These are phyloP conservation scores for Gigaspora rosea DNA, from an alignment of 192 early-diverging fungal species.

Conservation along the genomic window DNA sequence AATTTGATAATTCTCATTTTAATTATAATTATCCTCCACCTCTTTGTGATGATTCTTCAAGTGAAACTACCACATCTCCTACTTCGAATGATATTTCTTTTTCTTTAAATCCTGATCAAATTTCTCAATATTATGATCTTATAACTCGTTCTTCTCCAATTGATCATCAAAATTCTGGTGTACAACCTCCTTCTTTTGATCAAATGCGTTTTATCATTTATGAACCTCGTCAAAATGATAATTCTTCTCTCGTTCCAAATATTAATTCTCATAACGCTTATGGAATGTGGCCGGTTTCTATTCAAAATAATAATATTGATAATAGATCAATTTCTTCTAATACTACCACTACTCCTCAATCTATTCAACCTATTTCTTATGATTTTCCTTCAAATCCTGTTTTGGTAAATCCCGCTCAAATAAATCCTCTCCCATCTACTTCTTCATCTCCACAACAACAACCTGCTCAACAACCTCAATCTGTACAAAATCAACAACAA, in stretches of 20 bases:
- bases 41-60: conserved; percentile 12
- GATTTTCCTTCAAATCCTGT: conserved; percentile 1
- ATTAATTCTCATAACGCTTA: not conserved
- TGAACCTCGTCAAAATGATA: conserved; percentile 28
- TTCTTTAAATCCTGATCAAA: not conserved
- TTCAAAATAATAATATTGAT: not conserved
- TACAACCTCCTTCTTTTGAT: conserved; percentile 21
- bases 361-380: not conserved
- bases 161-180: not conserved
- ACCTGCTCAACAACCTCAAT: not conserved
- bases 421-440: conserved; percentile 10
- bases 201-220: conserved; percentile 35
- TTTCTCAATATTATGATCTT: conserved; percentile 2
- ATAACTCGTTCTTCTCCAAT: not conserved
- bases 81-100: not conserved
- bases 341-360: not conserved
- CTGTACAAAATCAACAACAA: conserved; percentile 28
- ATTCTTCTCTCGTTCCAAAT: not conserved
- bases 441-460: not conserved
- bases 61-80: conserved; percentile 1
- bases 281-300: not conserved
- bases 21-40: not conserved
- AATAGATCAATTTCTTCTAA: conserved; percentile 4
- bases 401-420: conserved; percentile 17
- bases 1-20: conserved; percentile 13